phyloP scores from a whole-genome alignment of 1,284 basidiomycete species.

The Naganishia sp. region DNA sequence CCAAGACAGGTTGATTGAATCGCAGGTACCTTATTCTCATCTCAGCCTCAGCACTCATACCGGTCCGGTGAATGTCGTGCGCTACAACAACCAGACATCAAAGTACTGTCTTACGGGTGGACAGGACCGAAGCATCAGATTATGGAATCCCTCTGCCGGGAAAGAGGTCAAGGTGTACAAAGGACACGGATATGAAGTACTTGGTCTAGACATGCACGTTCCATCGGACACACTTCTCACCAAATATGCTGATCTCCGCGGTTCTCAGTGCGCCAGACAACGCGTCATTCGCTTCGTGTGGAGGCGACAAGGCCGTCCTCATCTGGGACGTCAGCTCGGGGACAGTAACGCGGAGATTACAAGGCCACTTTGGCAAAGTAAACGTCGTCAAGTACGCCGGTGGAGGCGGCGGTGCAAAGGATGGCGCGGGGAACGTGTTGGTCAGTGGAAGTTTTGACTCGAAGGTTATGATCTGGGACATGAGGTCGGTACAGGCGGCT shows the following conservation, averaged over 20 bases:
- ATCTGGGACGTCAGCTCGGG: slow-evolving; percentile 94
- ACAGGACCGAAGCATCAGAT: slow-evolving; percentile 80
- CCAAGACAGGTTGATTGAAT: too few relatives aligned
- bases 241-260: not conserved
- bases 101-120: slow-evolving; percentile 90
- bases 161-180: slow-evolving; percentile 86
- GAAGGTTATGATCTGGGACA: slow-evolving; percentile 84
- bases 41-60: slow-evolving; percentile 60
- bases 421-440: slow-evolving; percentile 72
- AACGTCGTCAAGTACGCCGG: slow-evolving; percentile 76
- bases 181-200: slow-evolving; percentile 91
- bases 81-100: slow-evolving; percentile 79
- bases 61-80: slow-evolving; percentile 77
- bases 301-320: slow-evolving; percentile 88
- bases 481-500: slow-evolving; percentile 61
- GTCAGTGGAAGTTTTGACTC: slow-evolving; percentile 79
- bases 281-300: slow-evolving; percentile 86
- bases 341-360: slow-evolving; percentile 73
- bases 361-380: slow-evolving; percentile 87
- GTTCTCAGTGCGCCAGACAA: slow-evolving; percentile 79
- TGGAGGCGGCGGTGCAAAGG: slow-evolving; percentile 55
- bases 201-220: slow-evolving; percentile 80
- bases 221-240: not conserved
- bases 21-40: not conserved
- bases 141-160: slow-evolving; percentile 85